Evolutionary conservation across 345 rosid species (phyloP).

Genomic region (Syzygium oleosum): DNA sequence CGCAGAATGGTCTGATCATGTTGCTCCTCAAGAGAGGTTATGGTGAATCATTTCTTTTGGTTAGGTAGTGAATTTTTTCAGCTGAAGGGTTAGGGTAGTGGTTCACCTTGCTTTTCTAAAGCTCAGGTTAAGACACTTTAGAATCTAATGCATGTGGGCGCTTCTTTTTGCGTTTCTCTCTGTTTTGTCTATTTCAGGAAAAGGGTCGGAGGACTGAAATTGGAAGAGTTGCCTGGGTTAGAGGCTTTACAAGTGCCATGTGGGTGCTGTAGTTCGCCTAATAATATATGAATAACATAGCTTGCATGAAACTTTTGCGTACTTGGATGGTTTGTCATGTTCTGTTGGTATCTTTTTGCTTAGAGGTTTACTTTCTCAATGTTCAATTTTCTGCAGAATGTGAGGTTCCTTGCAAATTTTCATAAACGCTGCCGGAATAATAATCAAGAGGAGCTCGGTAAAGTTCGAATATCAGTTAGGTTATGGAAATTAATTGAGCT

Average conservation of each 20-base stretch:
- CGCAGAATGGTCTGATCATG: background rate
- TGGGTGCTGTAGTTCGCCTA: too few species aligned
- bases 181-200: slow-evolving; percentile 44
- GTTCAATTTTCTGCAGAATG: too few species aligned
- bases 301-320: too few species aligned
- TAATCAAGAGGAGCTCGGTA: too few species aligned
- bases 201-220: slow-evolving; percentile 87
- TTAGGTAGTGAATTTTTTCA: background rate
- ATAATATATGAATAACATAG: too few species aligned
- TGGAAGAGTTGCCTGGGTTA: slow-evolving; percentile 89
- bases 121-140: background rate
- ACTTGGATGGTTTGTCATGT: too few species aligned
- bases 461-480: too few species aligned
- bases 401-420: too few species aligned
- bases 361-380: too few species aligned
- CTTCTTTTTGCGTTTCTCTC: background rate
- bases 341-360: too few species aligned
- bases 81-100: background rate
- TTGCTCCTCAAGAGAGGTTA: background rate
- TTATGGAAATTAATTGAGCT: too few species aligned
- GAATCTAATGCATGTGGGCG: background rate
- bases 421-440: too few species aligned
- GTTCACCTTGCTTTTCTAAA: background rate
- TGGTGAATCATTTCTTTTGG: background rate
- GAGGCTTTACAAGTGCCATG: slow-evolving; percentile 79